Base-by-base conservation (phyloP, 371 early-diverging fungal species). In the Apophysomyces sp. region DNA sequence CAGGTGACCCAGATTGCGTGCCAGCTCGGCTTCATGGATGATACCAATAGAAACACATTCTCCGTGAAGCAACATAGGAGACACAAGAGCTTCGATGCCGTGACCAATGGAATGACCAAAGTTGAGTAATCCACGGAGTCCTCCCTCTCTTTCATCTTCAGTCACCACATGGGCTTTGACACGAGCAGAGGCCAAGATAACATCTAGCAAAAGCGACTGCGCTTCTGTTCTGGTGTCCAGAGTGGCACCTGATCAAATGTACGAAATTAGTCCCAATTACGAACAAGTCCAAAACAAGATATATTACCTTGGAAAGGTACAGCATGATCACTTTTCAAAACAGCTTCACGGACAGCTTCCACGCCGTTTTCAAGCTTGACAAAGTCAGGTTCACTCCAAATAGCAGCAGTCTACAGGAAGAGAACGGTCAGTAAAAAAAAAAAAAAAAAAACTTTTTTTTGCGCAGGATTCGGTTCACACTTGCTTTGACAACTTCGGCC, bases 101-200 rank as follows among this genome's bases (percentile, higher is more conserved):
- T 98, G 98, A 30, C 98, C 98, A 60, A 98, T 88, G 2, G 96
- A 89, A 74, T 98, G 98, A 4, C 98, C 98, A 85, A 96, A 98
- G 72, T 98, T 98, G 57, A 98, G 88, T 49, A 98, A 76, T 27
- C 96, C 95, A 49, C 98, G 92, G 68, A 98, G 81, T 9, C 97
- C 98, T 24, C 92, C 87, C 77, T 98, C 98, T 62, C 94, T 89
- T 77, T 97, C 98, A 76, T 98, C 98, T 39, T 88, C 83, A 0
- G 97, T 96, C 15, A 97, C 98, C 12, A 98, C 95, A 58, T 92
- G 84, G 0, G 98, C 97, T 76, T 98, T 98, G 75, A 96, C 94
- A 8, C 87, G 77, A 30, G 88, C 96, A 3, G 96, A 94, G 30
- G 91, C 94, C 53, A 94, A 74, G 52, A 98, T 90, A 16, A 97